These are phyloP conservation scores for Isabelozyma rhagii DNA, from an alignment of 805 yeast species.

Conservation along the genomic window DNA sequence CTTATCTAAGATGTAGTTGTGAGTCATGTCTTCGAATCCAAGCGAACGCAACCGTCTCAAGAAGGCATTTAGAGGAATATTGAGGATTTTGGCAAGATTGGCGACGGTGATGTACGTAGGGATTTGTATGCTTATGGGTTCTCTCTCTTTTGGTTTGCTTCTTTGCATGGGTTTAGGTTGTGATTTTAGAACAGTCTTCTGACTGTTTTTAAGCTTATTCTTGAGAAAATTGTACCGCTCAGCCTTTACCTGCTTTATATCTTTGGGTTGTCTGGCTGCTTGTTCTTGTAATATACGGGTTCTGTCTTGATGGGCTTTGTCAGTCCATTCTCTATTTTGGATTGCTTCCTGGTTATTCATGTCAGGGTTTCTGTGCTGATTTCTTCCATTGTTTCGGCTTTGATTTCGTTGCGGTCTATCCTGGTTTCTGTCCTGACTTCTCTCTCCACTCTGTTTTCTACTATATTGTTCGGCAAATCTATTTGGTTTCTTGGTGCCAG, in stretches of 20 bases:
- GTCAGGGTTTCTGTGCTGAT: no score
- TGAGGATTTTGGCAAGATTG: conserved; percentile 69
- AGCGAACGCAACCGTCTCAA: conserved; percentile 55
- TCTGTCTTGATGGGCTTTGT: not conserved
- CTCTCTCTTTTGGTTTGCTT: conserved; percentile 5
- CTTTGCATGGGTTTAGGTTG: conserved; percentile 1
- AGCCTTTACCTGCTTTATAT: conserved; percentile 1
- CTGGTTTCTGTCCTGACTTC: not conserved
- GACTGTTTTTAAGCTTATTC: conserved; percentile 2
- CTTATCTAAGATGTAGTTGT: conserved; percentile 76
- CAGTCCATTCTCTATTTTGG: no score
- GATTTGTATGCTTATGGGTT: conserved; percentile 38
- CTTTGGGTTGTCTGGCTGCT: not conserved
- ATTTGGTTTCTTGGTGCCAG: conserved; percentile 16
- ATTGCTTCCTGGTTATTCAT: no score
- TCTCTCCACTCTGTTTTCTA: not conserved
- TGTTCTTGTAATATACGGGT: not conserved
- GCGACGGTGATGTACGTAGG: conserved; percentile 81
- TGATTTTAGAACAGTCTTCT: not conserved
- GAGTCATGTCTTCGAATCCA: conserved; percentile 72
- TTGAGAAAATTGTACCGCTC: conserved; percentile 3
- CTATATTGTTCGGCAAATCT: conserved; percentile 30
- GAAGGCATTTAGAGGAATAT: conserved; percentile 60
- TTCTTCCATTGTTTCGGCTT: not conserved
- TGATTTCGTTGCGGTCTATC: not conserved